Evolutionary conservation across 805 yeast genomes (phyloP).

Genomic region (Kluyveromyces lactis): DNA sequence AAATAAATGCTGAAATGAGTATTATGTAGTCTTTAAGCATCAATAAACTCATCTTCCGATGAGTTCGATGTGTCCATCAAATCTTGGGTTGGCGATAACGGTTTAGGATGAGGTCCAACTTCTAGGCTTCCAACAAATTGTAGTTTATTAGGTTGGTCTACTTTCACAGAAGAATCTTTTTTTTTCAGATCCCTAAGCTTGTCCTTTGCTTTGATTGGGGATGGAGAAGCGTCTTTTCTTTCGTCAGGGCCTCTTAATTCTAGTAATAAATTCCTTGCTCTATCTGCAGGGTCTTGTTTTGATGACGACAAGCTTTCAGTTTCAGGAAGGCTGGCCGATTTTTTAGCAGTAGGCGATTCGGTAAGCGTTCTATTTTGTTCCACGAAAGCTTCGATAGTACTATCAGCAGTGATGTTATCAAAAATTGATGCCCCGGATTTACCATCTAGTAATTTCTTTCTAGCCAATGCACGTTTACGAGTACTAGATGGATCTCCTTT

Average conservation of each 20-base stretch:
- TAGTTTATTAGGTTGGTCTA: background rate
- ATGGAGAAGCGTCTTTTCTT: slow-evolving; percentile 15
- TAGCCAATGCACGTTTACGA: slow-evolving; percentile 67
- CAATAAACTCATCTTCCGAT: slow-evolving; percentile 8
- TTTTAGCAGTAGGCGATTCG: slow-evolving; percentile 13
- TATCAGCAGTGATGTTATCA: slow-evolving; percentile 6
- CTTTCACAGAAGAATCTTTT: background rate
- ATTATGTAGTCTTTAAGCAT: slow-evolving; percentile 5
- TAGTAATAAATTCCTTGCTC: slow-evolving; percentile 57
- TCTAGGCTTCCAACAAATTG: slow-evolving; percentile 1
- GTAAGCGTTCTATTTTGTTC: slow-evolving; percentile 2
- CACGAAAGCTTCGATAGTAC: slow-evolving; percentile 2
- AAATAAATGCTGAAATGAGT: too few relatives aligned
- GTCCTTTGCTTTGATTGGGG: slow-evolving; percentile 12
- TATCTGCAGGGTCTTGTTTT: slow-evolving; percentile 23
- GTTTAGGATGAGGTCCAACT: background rate
- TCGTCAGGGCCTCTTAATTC: slow-evolving; percentile 43
- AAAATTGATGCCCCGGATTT: slow-evolving; percentile 10
- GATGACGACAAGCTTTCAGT: background rate
- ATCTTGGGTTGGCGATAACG: background rate
- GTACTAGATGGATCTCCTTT: slow-evolving; percentile 75
- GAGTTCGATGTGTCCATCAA: background rate
- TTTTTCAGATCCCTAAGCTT: background rate
- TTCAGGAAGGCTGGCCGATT: slow-evolving; percentile 20
- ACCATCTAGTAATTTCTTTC: slow-evolving; percentile 47